Conservation (phyloP, 257 asterid genomes). For the Henckelia pumila region DNA sequence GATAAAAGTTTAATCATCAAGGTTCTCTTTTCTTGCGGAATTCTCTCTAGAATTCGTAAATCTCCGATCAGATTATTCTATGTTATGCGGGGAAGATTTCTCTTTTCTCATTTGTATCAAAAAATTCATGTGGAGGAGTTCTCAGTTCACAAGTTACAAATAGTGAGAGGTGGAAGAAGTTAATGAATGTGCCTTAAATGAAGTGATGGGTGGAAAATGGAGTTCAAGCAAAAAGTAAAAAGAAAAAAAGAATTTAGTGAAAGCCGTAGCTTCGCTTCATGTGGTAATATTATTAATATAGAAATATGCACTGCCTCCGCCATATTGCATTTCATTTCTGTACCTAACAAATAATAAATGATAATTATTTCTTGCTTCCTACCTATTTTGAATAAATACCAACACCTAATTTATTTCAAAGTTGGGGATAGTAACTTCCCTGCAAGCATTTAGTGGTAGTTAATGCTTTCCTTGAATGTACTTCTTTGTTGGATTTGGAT, state of each 20-base stretch:
- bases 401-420: constrained; percentile 28
- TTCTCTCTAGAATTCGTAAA: no score
- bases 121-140: no score
- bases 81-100: no score
- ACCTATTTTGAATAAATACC: constrained; percentile 28
- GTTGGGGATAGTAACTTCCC: constrained; percentile 9
- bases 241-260: constrained; percentile 1
- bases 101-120: no score
- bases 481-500: constrained; percentile 27
- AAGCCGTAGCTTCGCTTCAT: constrained; percentile 20
- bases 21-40: background rate
- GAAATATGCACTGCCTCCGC: constrained; percentile 4
- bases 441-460: constrained; percentile 20
- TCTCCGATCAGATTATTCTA: no score
- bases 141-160: background rate
- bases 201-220: background rate
- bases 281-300: constrained; percentile 28
- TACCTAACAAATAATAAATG: constrained; percentile 56
- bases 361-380: constrained; percentile 26
- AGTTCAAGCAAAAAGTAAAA: no score
- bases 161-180: background rate
- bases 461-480: constrained; percentile 27
- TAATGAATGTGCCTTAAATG: background rate
- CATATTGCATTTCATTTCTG: constrained; percentile 26
- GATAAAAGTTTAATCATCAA: background rate